phyloP scores from a whole-genome alignment of 768 basidiomycete genomes.

The Clitopilus passeckerianus region DNA sequence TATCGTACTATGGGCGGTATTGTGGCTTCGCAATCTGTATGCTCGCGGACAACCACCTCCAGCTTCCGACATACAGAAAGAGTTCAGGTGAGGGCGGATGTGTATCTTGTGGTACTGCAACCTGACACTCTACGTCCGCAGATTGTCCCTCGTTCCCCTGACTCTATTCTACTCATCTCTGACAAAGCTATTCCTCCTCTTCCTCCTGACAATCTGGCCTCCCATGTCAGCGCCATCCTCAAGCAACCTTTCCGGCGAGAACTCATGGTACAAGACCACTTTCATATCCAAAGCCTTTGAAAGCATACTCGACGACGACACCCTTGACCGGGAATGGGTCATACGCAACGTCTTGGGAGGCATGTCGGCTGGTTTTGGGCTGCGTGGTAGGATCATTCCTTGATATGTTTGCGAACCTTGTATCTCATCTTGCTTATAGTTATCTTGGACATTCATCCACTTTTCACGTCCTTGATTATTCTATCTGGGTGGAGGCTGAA shows the following conservation, averaged over 20 bases:
- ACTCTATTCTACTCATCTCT: conserved; percentile 79
- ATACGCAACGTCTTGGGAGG: conserved; percentile 81
- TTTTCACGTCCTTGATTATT: conserved; percentile 73
- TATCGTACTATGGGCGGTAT: conserved; percentile 39
- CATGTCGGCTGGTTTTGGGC: conserved; percentile 82
- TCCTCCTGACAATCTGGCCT: conserved; percentile 77
- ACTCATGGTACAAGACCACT: conserved; percentile 18
- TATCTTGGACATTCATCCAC: conserved; percentile 70
- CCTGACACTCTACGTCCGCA: conserved; percentile 16
- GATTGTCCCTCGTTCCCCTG: conserved; percentile 73
- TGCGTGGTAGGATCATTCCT: conserved; percentile 52
- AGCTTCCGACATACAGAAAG: conserved; percentile 48
- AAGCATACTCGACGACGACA: conserved; percentile 61
- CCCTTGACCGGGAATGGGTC: conserved; percentile 78
- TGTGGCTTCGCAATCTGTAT: conserved; percentile 25
- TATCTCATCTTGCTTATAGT: conserved; percentile 35
- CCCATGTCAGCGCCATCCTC: conserved; percentile 33
- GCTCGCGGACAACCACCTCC: conserved; percentile 6
- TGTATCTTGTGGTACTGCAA: not conserved
- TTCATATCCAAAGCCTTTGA: conserved; percentile 27
- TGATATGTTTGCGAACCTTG: not conserved
- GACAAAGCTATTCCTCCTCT: conserved; percentile 80
- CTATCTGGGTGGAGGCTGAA: conserved; percentile 71
- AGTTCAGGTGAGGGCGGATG: conserved; percentile 51
- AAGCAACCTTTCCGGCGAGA: conserved; percentile 14